phyloP scores from a whole-genome alignment of 768 basidiomycete species.

The Leccinum subgranulosum region DNA sequence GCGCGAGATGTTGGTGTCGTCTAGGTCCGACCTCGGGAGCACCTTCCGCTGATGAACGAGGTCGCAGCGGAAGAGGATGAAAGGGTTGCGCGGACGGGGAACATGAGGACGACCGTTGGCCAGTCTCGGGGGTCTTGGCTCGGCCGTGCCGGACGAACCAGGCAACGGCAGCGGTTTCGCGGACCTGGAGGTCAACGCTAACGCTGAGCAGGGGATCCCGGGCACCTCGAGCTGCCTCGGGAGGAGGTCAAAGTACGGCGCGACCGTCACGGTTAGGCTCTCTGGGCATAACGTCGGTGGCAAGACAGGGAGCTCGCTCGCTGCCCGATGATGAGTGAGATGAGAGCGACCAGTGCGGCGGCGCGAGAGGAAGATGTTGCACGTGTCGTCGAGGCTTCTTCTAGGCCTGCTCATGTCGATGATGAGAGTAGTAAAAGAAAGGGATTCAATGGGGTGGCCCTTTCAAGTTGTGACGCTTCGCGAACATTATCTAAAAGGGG shows the following conservation, averaged over 20 bases:
- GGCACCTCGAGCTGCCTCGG: slow-evolving; percentile 8
- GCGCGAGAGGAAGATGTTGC: slow-evolving; percentile 28
- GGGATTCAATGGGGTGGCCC: slow-evolving; percentile 14
- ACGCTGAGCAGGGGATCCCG: background rate
- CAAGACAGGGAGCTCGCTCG: slow-evolving; percentile 9
- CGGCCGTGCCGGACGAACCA: slow-evolving; percentile 21
- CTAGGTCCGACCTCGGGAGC: slow-evolving; percentile 51
- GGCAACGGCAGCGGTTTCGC: slow-evolving; percentile 24
- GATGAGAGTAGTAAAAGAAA: slow-evolving; percentile 11
- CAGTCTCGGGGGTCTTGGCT: slow-evolving; percentile 13
- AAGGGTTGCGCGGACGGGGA: slow-evolving; percentile 72
- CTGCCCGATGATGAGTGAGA: slow-evolving; percentile 1
- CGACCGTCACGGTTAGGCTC: background rate
- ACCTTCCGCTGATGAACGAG: slow-evolving; percentile 62
- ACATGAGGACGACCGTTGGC: slow-evolving; percentile 43
- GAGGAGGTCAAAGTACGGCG: slow-evolving; percentile 7
- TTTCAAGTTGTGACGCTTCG: slow-evolving; percentile 11
- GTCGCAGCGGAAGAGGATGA: slow-evolving; percentile 77
- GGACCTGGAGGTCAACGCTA: background rate
- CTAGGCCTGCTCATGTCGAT: slow-evolving; percentile 22
- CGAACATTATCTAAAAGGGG: slow-evolving; percentile 10
- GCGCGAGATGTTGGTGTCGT: slow-evolving; percentile 68
- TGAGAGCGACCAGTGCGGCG: slow-evolving; percentile 9
- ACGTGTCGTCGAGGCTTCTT: slow-evolving; percentile 31
- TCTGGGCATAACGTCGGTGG: slow-evolving; percentile 9